Evolutionary conservation across 345 rosid genomes (phyloP), one percentile per base, ranked within the genome.

Genomic region (Zanthoxylum bungeanum): DNA sequence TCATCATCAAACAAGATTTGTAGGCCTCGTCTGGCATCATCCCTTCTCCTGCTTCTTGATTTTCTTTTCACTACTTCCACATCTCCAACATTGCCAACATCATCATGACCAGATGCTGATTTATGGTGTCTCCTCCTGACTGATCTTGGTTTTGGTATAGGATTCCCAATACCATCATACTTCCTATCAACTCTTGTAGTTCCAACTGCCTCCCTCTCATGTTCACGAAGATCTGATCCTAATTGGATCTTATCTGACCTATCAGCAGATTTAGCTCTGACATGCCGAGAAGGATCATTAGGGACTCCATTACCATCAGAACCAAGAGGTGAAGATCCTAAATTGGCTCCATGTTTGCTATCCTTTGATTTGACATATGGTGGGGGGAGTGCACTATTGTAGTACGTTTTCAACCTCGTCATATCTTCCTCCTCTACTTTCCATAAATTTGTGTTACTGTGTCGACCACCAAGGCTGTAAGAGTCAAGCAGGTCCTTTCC

Each of bases 1-100:
- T 85, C 91, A 37, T 92, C 91, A 37, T 84, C 93, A 53, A 86
- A 72, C 77, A 89, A 76, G 60, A 87, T 77, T 72, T 88, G 92
- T 59, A 90, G 81, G 53, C 96, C 96, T 68, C 69, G 78, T 60
- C 82, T 85, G 6, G 93, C 76, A 69, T 80, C 89, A 63, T 90
- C 88, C 75, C 80, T 92, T 84, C 91, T 84, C 83, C 81, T 77
- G 86, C 85, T 83, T 65, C 90, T 85, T 52, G 86, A 76, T 71
- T 79, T 78, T 78, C 87, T 77, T 79, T 71, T 86, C 1, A 67
- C 73, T 27, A 39, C 53, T 57, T 50, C 85, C 50, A 73, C 30
- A 28, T 79, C 83, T 78, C 82, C 90, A 39, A 63, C n/a, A n/a
- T n/a, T n/a, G n/a, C n/a, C n/a, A n/a, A n/a, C 68, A 24, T 81